Evolutionary conservation across 2,329 filamentous ascomycete species (phyloP).

Genomic region (Ascochyta fabae): DNA sequence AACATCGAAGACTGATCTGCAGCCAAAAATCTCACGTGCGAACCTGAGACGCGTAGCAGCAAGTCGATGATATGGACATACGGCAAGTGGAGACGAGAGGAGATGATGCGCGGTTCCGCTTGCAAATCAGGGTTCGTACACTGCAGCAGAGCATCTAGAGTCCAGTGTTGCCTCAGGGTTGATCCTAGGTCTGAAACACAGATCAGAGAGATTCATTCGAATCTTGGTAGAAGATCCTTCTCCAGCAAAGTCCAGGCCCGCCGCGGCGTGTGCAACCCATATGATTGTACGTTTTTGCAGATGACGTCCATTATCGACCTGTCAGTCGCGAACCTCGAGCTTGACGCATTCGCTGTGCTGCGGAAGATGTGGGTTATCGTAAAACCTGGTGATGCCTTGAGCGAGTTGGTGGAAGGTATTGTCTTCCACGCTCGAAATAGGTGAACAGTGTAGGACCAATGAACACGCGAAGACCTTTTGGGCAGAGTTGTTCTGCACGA

Average conservation of each 20-base stretch:
- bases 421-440: neutral
- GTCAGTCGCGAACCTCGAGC: neutral
- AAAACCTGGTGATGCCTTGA: neutral
- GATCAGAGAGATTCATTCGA: neutral
- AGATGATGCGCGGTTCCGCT: neutral
- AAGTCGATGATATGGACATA: constrained; percentile 3
- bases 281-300: constrained; percentile 2
- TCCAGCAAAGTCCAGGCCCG: neutral
- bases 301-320: neutral
- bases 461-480: neutral
- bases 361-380: neutral
- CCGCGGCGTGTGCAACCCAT: constrained; percentile 3
- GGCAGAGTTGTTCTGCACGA: neutral
- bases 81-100: constrained; percentile 6
- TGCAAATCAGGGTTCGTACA: constrained; percentile 5
- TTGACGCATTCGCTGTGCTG: neutral
- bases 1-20: neutral
- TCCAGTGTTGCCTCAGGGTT: constrained; percentile 2
- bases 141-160: neutral
- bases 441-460: neutral
- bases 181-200: constrained; percentile 2
- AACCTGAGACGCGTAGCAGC: neutral
- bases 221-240: neutral
- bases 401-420: neutral
- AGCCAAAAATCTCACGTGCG: neutral